A percentile compares a stretch with the other conserved stretches of the same genome.
Evolutionary conservation across 805 yeast genomes (phyloP).

Genomic region (Candida morakotiae): DNA sequence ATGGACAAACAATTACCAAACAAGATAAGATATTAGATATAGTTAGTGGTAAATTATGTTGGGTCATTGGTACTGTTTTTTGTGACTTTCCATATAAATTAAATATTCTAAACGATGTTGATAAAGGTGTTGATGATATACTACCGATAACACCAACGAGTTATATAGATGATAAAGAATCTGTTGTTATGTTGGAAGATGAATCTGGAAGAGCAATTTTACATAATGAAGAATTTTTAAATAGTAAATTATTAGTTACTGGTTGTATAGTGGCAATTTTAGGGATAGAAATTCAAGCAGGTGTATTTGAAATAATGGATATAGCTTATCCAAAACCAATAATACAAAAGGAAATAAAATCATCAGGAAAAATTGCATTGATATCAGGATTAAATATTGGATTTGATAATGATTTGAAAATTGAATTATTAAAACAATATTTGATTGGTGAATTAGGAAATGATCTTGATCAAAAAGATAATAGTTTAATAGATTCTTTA

Average conservation of each 20-base stretch:
- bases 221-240: slow-evolving; percentile 55
- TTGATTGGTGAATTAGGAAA: slow-evolving; percentile 65
- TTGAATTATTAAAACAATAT: slow-evolving; percentile 64
- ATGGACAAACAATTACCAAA: slow-evolving; percentile 28
- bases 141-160: slow-evolving; percentile 35
- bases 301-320: slow-evolving; percentile 81
- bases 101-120: slow-evolving; percentile 77
- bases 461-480: slow-evolving; percentile 17
- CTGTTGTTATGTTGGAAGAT: slow-evolving; percentile 76
- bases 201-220: slow-evolving; percentile 84
- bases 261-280: slow-evolving; percentile 84
- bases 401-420: slow-evolving; percentile 37
- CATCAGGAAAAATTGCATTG: slow-evolving; percentile 53
- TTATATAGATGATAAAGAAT: slow-evolving; percentile 17
- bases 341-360: slow-evolving; percentile 39
- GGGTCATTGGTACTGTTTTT: slow-evolving; percentile 85
- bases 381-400: slow-evolving; percentile 71
- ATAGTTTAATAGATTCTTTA: slow-evolving; percentile 42
- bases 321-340: slow-evolving; percentile 65
- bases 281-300: slow-evolving; percentile 82
- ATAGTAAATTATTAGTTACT: slow-evolving; percentile 64
- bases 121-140: slow-evolving; percentile 50
- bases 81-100: slow-evolving; percentile 84
- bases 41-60: slow-evolving; percentile 55
- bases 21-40: slow-evolving; percentile 56